phyloP scores from a whole-genome alignment of 2,329 filamentous ascomycete species.

The Triangularia verruculosa region DNA sequence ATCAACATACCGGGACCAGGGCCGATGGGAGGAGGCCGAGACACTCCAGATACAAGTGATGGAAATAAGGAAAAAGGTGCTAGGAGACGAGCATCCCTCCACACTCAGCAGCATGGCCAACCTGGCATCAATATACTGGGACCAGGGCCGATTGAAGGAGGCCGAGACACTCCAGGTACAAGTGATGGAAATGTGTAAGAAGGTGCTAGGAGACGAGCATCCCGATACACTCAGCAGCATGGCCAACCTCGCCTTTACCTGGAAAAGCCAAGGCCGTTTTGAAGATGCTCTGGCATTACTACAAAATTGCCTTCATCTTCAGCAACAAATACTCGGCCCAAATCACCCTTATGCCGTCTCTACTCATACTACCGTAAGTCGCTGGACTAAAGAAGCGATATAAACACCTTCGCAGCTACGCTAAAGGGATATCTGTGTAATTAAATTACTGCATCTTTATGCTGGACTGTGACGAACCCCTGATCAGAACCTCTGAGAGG shows the following conservation, averaged over 20 bases:
- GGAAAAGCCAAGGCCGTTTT: not conserved
- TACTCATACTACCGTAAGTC: no score
- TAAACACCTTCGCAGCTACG: no score
- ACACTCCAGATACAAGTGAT: slow-evolving; percentile 42
- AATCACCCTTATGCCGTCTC: no score
- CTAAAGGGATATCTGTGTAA: no score
- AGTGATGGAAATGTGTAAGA: slow-evolving; percentile 37
- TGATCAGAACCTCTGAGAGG: no score
- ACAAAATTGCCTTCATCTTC: no score
- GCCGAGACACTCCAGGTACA: slow-evolving; percentile 34
- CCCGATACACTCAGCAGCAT: slow-evolving; percentile 13
- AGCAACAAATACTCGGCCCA: no score
- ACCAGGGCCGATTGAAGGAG: not conserved
- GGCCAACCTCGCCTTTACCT: slow-evolving; percentile 6
- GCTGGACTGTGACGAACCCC: no score
- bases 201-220: slow-evolving; percentile 9
- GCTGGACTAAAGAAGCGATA: no score
- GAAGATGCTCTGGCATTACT: not conserved
- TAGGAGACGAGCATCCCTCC: slow-evolving; percentile 8
- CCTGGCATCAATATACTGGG: slow-evolving; percentile 6
- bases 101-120: slow-evolving; percentile 14
- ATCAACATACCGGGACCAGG: not conserved
- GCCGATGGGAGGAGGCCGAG: slow-evolving; percentile 12
- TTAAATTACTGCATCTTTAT: no score
- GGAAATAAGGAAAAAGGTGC: slow-evolving; percentile 27